Base-by-base conservation (phyloP, 176 grass and related monocot species). In the Typha latifolia region DNA sequence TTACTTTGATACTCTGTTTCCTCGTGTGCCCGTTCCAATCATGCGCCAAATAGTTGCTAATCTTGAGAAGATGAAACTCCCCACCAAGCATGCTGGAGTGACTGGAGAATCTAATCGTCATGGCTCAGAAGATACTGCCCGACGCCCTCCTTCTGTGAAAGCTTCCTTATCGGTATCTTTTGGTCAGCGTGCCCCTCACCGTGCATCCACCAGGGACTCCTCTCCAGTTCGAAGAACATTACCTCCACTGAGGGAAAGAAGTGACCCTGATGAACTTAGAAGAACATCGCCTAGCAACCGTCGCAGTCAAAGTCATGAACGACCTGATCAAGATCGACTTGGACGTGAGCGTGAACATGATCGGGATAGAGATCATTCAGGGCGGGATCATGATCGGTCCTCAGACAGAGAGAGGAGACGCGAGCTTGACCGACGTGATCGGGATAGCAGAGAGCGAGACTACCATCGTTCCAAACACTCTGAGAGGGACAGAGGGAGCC, bases 131-230 rank as follows among this genome's bases (percentile, higher is more conserved):
- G 95, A 99, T 68, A 87, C 90, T 51, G 86, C 89, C n/a, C 86
- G 95, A 47, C 84, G 95, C 20, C 95, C 95, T 74, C 95, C 95
- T 80, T 99, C 95, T 0, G 95, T 99, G 14, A 99, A 99, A 76
- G 95, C 95, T 71, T 86, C 89, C 51, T 73, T 99, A 23, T 99
- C 95, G 0, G 95, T 99, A 61, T 99, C 95, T 65, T 99, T 99
- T 71, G 89, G 95, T 66, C 95, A 99, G 71, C 89, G 95, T 53
- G 95, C 95, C 64, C 95, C 95, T 63, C 95, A 99, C 53, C 95
- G 95, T 76, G 95, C 89, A 66, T 99, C 95, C 62, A 99, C 95
- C 68, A 86, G 95, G 62, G 95, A 87, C 52, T 94, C 95, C 9
- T 99, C 95, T 18, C 95, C 95, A 52, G 81, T 94, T 16, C 84